Evolutionary conservation across 176 grass and related monocot species (phyloP), one percentile per base, ranked within the genome.

Genomic region (Eleusine coracana): DNA sequence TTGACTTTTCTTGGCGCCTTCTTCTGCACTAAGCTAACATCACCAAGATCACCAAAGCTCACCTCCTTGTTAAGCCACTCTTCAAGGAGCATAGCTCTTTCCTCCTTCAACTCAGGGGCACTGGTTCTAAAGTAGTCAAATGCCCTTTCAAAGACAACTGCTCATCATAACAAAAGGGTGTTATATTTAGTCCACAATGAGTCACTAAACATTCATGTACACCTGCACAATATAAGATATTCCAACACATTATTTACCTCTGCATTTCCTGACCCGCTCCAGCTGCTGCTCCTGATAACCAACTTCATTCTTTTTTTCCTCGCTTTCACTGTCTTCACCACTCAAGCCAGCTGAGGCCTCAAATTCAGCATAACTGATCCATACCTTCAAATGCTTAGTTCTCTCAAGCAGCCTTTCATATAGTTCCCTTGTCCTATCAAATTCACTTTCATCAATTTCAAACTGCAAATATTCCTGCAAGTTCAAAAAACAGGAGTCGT

Each of bases 11-110:
- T 88, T 18, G 96, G 92, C 0, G 89, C 89, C 80, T 98, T 95
- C 71, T 93, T 98, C 71, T 98, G 96, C 60, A 93, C 91, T 88
- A 93, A 68, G 34, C 84, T 95, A 61, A 93, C 82, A 83, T 95
- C 92, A 17, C 92, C 93, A 52, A 88, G 69, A 70, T 81, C 81
- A 66, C 87, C 88, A 83, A 95, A 93, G 86, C 82, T 82, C 78
- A 84, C 81, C 76, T 98, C 96, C 68, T 93, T 86, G 50, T 93
- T 95, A 28, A 98, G 70, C 96, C 92, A 98, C 34, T 98, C 96
- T 78, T 98, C 96, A 71, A 98, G 85, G 45, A 98, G 89, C 92
- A 98, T 98, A 31, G 90, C 91, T 82, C 96, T 95, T 87, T 98
- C 96, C 83, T 95, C 96, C 82, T 95, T 95, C 42, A 95, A 82